These are phyloP conservation scores for Penicillium sp. DNA, from an alignment of 2,329 filamentous ascomycete species.

Conservation along the genomic window DNA sequence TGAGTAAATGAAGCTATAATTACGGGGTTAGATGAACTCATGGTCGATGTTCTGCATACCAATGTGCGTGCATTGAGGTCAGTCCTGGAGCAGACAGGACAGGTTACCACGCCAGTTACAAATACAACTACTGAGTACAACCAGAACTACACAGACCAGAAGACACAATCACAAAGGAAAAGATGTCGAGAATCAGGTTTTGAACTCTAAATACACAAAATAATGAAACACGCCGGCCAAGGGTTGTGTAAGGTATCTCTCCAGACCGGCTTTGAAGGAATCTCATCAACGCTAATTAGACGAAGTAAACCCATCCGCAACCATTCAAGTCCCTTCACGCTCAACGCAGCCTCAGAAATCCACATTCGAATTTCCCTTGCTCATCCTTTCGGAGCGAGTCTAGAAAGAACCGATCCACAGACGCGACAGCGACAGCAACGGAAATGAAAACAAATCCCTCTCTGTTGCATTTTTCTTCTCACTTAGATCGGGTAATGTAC, in stretches of 20 bases:
- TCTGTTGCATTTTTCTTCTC: slow-evolving; percentile 20
- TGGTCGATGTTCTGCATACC: too few relatives aligned
- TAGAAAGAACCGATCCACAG: slow-evolving; percentile 7
- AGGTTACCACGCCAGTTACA: too few relatives aligned
- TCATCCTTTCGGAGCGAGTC: slow-evolving; percentile 12
- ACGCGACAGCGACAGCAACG: slow-evolving; percentile 3
- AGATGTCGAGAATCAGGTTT: slow-evolving; percentile 36
- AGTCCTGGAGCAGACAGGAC: too few relatives aligned
- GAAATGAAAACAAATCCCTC: slow-evolving; percentile 25
- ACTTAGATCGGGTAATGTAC: slow-evolving; percentile 45
- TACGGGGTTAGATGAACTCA: too few relatives aligned
- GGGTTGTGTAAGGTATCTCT: slow-evolving; percentile 19
- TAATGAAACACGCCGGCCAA: slow-evolving; percentile 39
- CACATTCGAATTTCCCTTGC: slow-evolving; percentile 2
- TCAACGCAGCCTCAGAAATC: neutral
- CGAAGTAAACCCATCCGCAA: neutral
- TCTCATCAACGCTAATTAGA: slow-evolving; percentile 29
- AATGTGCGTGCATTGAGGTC: too few relatives aligned
- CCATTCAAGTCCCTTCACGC: neutral
- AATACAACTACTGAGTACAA: too few relatives aligned
- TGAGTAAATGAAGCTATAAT: too few relatives aligned
- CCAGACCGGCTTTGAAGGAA: slow-evolving; percentile 31
- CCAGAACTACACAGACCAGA: neutral
- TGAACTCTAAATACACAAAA: slow-evolving; percentile 43
- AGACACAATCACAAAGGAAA: slow-evolving; percentile 23